Evolutionary conservation across 2,329 filamentous ascomycete species (phyloP).

Genomic region (Claviceps sp.): DNA sequence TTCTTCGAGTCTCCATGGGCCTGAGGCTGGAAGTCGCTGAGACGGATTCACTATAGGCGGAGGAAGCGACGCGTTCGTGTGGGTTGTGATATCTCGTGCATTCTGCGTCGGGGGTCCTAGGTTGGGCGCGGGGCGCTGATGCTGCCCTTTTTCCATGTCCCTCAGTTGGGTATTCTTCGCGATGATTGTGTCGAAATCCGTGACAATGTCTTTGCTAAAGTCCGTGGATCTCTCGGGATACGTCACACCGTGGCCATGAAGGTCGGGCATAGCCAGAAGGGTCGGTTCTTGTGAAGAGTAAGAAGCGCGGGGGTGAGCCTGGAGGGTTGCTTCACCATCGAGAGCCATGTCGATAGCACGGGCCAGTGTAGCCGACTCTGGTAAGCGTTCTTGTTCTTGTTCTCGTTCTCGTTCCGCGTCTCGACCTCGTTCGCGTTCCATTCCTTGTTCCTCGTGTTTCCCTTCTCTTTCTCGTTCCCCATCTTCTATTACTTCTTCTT

Average conservation of each 20-base stretch:
- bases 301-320: not conserved
- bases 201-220: not conserved
- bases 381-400: not conserved
- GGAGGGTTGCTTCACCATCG: not conserved
- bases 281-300: not conserved
- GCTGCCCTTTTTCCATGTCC: not conserved
- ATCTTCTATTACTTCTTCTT: no score
- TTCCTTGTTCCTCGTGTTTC: not conserved
- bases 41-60: constrained; percentile 19
- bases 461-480: no score
- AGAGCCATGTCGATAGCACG: not conserved
- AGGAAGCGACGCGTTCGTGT: not conserved
- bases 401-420: no score
- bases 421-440: not conserved
- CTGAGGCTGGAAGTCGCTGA: constrained; percentile 28
- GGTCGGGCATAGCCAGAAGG: not conserved
- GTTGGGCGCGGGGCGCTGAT: not conserved
- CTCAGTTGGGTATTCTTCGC: not conserved
- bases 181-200: not conserved
- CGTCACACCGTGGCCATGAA: not conserved
- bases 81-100: not conserved
- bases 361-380: not conserved
- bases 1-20: constrained; percentile 40
- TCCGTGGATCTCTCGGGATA: not conserved
- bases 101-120: not conserved